Conservation (phyloP, 768 basidiomycete genomes). For the Tylopilus felleus region DNA sequence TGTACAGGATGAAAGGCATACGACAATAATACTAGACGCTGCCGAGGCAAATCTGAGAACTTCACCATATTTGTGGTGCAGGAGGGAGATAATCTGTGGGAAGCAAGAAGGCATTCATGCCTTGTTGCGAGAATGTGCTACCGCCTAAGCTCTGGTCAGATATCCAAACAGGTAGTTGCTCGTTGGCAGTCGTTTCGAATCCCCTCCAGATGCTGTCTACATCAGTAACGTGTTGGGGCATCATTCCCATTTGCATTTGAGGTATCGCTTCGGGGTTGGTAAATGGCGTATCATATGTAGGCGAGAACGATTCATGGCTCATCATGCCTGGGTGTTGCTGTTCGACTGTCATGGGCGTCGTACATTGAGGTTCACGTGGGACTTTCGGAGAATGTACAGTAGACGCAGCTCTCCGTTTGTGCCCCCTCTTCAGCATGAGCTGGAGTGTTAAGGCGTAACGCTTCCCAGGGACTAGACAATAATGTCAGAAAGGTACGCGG, state of each 20-base stretch:
- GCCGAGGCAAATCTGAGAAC: background rate
- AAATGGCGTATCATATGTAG: conserved; percentile 50
- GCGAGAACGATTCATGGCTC: conserved; percentile 51
- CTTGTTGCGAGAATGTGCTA: conserved; percentile 69
- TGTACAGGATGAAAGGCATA: conserved; percentile 27
- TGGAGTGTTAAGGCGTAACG: conserved; percentile 89
- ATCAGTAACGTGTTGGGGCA: conserved; percentile 27
- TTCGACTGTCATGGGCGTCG: conserved; percentile 47
- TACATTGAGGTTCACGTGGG: conserved; percentile 51
- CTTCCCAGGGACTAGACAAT: conserved; percentile 77
- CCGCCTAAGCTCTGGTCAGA: conserved; percentile 82
- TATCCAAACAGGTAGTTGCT: conserved; percentile 82
- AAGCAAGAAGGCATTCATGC: conserved; percentile 82
- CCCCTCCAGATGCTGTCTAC: conserved; percentile 74
- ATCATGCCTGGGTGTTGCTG: conserved; percentile 35
- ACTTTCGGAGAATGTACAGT: conserved; percentile 60
- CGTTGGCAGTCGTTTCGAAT: conserved; percentile 66
- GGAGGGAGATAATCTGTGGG: conserved; percentile 71
- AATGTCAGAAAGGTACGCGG: conserved; percentile 5
- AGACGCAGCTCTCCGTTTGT: conserved; percentile 55
- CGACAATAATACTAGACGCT: conserved; percentile 15
- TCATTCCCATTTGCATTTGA: conserved; percentile 31
- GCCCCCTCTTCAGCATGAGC: conserved; percentile 79
- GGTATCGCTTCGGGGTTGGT: conserved; percentile 32
- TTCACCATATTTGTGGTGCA: conserved; percentile 73